Base-by-base conservation (phyloP, 2,329 filamentous ascomycete genomes). In the Tolypocladium sp. region DNA sequence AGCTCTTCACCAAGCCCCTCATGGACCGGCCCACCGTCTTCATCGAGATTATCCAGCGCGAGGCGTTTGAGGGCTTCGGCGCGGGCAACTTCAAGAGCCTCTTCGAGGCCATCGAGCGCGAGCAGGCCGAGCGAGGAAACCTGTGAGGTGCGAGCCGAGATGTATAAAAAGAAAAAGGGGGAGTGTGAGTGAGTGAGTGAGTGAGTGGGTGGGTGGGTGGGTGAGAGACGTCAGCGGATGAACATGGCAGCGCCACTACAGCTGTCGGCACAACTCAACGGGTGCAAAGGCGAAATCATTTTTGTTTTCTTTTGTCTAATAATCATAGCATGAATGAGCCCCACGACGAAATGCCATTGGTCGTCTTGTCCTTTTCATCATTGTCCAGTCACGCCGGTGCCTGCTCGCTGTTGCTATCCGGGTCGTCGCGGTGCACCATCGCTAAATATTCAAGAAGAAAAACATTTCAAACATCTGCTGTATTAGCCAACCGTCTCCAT, bases 1-100 rank as follows among this genome's bases (percentile, higher is more conserved):
- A 87, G 75, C 77, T 91, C 40, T 91, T 91, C 73, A 91, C 88
- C 38, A 91, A 91, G 84, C 93, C 93, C 63, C 74, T 97, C 65
- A 90, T 96, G 88, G 92, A 97, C 74, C 86, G 93, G 15, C 93
- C 93, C 30, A 97, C 93, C 4, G 92, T 97, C 35, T 97, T 97
- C 71, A 86, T 97, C 63, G 93, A 97, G 82, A 96, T 97, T 67
- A 97, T 97, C 67, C 92, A 97, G 79, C 80, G 92, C 59, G 88
- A 95, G 67, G 87, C 91, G 63, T 97, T 97, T 72, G 87, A 89
- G 38, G 93, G 93, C 0, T 97, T 97, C 67, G 92, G 93, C 4
- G 93, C 92, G 0, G 93, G 93, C 1, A 97, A 97, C 74, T 97
- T 97, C 78, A 96, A 92, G 84, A 92, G 88, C 62, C 69, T 97